Percentiles rank a stretch among this genome's conserved stretches.
Conservation (phyloP, 1,284 basidiomycete genomes). For the Anthracocystis walkeri region DNA sequence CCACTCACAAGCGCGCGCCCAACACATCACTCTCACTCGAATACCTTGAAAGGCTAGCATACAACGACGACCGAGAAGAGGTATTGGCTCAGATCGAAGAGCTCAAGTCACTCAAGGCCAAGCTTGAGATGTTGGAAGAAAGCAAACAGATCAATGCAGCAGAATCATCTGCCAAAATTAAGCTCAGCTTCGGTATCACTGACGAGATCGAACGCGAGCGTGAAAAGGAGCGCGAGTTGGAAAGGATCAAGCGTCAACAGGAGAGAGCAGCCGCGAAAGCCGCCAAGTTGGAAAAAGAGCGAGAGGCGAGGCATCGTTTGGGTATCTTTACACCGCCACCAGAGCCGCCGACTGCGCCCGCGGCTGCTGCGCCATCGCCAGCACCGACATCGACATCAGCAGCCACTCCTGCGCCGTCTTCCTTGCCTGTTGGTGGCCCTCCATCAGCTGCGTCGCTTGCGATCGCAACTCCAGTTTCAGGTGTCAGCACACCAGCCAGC, state of each 20-base stretch:
- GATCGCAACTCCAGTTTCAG: slow-evolving; percentile 17
- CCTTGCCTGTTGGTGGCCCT: slow-evolving; percentile 6
- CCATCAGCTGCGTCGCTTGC: slow-evolving; percentile 14
- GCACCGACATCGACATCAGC: slow-evolving; percentile 6
- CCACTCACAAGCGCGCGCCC: slow-evolving; percentile 47
- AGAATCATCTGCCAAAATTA: slow-evolving; percentile 31
- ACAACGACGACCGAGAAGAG: slow-evolving; percentile 56
- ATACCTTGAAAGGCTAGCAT: slow-evolving; percentile 58
- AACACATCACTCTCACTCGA: slow-evolving; percentile 43
- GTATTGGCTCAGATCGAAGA: slow-evolving; percentile 52
- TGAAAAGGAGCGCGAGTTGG: slow-evolving; percentile 43
- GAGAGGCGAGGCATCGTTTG: slow-evolving; percentile 34
- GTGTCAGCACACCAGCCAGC: slow-evolving; percentile 25
- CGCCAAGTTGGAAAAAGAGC: slow-evolving; percentile 47
- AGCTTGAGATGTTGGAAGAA: slow-evolving; percentile 56
- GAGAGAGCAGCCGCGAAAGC: slow-evolving; percentile 46
- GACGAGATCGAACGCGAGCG: slow-evolving; percentile 52
- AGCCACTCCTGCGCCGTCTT: slow-evolving; percentile 11
- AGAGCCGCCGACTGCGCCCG: slow-evolving; percentile 8
- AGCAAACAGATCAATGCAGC: slow-evolving; percentile 17
- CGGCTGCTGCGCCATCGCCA: slow-evolving; percentile 14
- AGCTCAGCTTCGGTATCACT: slow-evolving; percentile 45
- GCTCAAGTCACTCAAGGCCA: slow-evolving; percentile 49
- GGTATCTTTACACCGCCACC: slow-evolving; percentile 45
- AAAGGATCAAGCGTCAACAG: slow-evolving; percentile 46